Evolutionary conservation across 768 basidiomycete genomes (phyloP), one percentile per base, ranked within the genome.

Genomic region (Auricularia sp.): DNA sequence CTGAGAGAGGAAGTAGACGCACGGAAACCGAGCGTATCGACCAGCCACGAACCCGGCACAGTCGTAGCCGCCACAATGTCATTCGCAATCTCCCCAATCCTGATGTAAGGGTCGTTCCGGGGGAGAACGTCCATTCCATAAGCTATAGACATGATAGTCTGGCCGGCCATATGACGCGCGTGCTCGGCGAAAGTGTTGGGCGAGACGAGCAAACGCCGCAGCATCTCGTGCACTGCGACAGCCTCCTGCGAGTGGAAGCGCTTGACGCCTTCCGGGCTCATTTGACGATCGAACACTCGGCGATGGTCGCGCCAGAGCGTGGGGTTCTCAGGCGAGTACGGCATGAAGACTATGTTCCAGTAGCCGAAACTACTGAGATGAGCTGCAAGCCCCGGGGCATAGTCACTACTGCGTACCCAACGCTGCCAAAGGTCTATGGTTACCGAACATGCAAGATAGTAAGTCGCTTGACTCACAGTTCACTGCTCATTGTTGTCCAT

Each of bases 131-230:
- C 67, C 29, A 77, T 71, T 2, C 79, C 80, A 60, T 79, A 74
- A 1, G 75, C 75, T 10, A 75, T 60, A n/a, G 44, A n/a, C 36
- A 29, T 18, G 54, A 35, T 42, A 8, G 54, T 43, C 54, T 60
- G 36, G 12, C 60, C 58, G 7, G 60, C 64, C 23, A 59, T 43
- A 44, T 64, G 73, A 47, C 72, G 71, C 36, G 79, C 66, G 43
- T 77, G 76, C 11, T 72, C 71, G 8, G 72, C 64, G 23, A 76
- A 70, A 62, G 72, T 70, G 1, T 75, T 72, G 33, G 77, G 76
- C 12, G 69, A 67, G 6, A 73, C 71, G 16, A 77, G 60, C 21
- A 80, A 70, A 16, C 69, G 71, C 12, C 69, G 68, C 47, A 80
- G 71, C 36, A 78, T 67, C 8, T 65, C 68, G 61, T 75, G 73